These are phyloP conservation scores for Hygrophila difformis DNA, from an alignment of 257 asterid genomes.

Conservation along the genomic window DNA sequence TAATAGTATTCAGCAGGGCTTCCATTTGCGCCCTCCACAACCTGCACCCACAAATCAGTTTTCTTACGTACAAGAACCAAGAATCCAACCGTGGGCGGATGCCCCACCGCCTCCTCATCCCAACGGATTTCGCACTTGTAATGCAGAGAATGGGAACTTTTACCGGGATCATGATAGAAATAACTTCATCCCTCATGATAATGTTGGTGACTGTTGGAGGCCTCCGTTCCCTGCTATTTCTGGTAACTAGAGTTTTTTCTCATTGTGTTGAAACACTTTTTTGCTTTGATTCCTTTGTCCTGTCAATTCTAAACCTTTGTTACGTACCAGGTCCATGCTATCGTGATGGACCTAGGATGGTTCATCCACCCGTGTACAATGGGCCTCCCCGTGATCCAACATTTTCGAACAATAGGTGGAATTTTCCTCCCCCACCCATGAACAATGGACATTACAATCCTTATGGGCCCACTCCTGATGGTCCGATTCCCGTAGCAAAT, in stretches of 20 bases:
- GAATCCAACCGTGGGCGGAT: slow-evolving; percentile 45
- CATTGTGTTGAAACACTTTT: background rate
- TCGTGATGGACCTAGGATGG: slow-evolving; percentile 46
- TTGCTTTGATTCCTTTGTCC: slow-evolving; percentile 1
- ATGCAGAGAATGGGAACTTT: slow-evolving; percentile 47
- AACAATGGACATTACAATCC: slow-evolving; percentile 43
- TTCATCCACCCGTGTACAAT: slow-evolving; percentile 42
- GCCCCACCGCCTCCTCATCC: slow-evolving; percentile 43
- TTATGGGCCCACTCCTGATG: slow-evolving; percentile 58
- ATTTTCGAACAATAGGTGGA: slow-evolving; percentile 49
- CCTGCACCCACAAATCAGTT: slow-evolving; percentile 89
- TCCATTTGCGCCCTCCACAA: slow-evolving; percentile 75
- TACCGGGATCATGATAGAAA: slow-evolving; percentile 53
- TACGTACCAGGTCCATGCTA: slow-evolving; percentile 58
- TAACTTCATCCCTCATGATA: slow-evolving; percentile 33
- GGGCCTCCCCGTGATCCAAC: slow-evolving; percentile 55
- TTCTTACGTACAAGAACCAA: slow-evolving; percentile 66
- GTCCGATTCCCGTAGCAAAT: slow-evolving; percentile 61
- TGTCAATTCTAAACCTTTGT: background rate
- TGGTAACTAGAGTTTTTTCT: slow-evolving; percentile 28
- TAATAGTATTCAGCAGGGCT: slow-evolving; percentile 42
- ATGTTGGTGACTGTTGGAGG: slow-evolving; percentile 68
- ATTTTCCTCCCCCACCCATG: slow-evolving; percentile 50
- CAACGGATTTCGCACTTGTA: slow-evolving; percentile 42
- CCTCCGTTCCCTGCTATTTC: slow-evolving; percentile 47